Evolutionary conservation across 768 basidiomycete species (phyloP).

Genomic region (Hydnomerulius pinastri): DNA sequence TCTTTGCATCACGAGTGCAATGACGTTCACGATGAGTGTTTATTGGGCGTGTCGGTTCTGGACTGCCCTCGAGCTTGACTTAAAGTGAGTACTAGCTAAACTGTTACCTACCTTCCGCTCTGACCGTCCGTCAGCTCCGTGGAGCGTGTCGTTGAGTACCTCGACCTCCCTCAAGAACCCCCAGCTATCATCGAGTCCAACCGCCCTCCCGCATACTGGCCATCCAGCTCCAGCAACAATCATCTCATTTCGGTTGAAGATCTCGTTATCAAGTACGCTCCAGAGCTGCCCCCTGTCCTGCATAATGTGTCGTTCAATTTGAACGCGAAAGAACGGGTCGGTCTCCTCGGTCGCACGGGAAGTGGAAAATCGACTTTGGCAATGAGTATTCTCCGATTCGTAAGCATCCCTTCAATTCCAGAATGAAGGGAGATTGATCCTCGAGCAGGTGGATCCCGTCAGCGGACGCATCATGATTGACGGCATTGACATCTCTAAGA

Average conservation of each 20-base stretch:
- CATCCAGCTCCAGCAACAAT: conserved; percentile 64
- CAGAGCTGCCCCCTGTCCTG: conserved; percentile 80
- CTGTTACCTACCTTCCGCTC: conserved; percentile 1
- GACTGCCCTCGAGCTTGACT: conserved; percentile 67
- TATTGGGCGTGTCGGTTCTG: conserved; percentile 54
- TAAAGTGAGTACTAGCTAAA: conserved; percentile 54
- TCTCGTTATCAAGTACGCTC: conserved; percentile 78
- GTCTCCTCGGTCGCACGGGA: conserved; percentile 80
- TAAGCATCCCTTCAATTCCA: no score
- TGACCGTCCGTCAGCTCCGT: conserved; percentile 58
- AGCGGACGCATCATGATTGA: conserved; percentile 79
- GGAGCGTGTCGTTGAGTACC: conserved; percentile 90
- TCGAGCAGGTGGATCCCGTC: conserved; percentile 65
- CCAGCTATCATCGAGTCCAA: conserved; percentile 70
- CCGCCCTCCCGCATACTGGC: conserved; percentile 92
- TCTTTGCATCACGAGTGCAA: conserved; percentile 75
- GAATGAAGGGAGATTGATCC: no score
- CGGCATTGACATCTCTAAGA: conserved; percentile 84
- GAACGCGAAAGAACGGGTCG: conserved; percentile 71
- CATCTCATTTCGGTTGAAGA: conserved; percentile 70
- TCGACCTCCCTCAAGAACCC: conserved; percentile 87
- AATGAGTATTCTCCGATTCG: conserved; percentile 84
- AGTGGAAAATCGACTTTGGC: conserved; percentile 85
- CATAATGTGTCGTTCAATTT: conserved; percentile 75
- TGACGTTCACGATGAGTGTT: conserved; percentile 54